Evolutionary conservation across 805 yeast genomes (phyloP).

Genomic region (Priceomyces fermenticarens): DNA sequence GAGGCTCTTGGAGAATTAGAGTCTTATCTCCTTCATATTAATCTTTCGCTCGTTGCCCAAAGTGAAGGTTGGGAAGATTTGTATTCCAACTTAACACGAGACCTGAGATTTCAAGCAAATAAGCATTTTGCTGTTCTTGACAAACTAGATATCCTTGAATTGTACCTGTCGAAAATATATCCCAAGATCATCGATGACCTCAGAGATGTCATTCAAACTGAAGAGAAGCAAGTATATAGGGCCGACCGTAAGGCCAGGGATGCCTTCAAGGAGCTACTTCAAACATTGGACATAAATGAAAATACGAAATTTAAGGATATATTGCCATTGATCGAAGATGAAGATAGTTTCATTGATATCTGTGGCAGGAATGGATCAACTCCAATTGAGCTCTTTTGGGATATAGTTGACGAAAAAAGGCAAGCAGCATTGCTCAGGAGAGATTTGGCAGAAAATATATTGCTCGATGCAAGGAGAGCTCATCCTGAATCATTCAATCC

Average conservation of each 20-base stretch:
- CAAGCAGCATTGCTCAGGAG: conserved; percentile 55
- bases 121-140: conserved; percentile 51
- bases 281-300: conserved; percentile 42
- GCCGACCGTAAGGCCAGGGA: conserved; percentile 67
- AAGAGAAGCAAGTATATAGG: conserved; percentile 44
- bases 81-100: conserved; percentile 34
- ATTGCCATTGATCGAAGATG: conserved; percentile 48
- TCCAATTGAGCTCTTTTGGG: conserved; percentile 75
- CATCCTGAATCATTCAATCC: conserved; percentile 15
- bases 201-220: conserved; percentile 15
- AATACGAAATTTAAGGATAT: conserved; percentile 61
- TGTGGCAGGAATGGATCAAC: conserved; percentile 78
- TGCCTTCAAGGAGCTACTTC: conserved; percentile 46
- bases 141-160: conserved; percentile 57
- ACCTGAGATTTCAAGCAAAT: conserved; percentile 56
- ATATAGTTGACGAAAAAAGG: conserved; percentile 60
- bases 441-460: conserved; percentile 53
- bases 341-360: conserved; percentile 54
- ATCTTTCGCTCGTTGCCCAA: conserved; percentile 23
- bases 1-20: conserved; percentile 55
- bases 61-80: conserved; percentile 38
- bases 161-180: conserved; percentile 42
- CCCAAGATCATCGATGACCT: conserved; percentile 22
- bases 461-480: conserved; percentile 29
- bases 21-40: conserved; percentile 44